Percentiles rank a stretch among this genome's conserved stretches.
Evolutionary conservation across 164 flowering plant species (phyloP).

Genomic region (Amborella trichopoda): DNA sequence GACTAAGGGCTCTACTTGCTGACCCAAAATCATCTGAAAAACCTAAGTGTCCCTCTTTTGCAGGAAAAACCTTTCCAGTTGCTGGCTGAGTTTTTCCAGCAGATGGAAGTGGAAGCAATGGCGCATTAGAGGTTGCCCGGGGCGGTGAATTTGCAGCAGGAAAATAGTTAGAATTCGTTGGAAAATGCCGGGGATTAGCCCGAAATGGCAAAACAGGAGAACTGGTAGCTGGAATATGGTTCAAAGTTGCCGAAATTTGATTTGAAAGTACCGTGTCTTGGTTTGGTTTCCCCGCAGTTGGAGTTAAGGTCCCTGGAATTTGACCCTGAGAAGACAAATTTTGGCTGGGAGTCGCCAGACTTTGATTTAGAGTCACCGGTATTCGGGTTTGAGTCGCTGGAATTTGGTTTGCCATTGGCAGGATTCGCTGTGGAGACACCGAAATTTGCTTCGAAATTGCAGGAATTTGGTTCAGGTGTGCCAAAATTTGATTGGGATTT

Average conservation of each 20-base stretch:
- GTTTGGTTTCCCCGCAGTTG: slow-evolving; percentile 9
- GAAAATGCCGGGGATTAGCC: not conserved
- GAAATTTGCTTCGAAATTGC: not conserved
- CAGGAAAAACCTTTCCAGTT: slow-evolving; percentile 11
- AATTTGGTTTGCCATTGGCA: not conserved
- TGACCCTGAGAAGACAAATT: not conserved
- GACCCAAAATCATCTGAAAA: slow-evolving; percentile 6
- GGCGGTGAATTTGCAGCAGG: not conserved
- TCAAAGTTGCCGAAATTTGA: slow-evolving; percentile 5
- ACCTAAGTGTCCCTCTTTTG: slow-evolving; percentile 15
- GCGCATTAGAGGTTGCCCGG: slow-evolving; percentile 3
- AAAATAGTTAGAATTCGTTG: not conserved
- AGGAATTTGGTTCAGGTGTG: slow-evolving; percentile 7
- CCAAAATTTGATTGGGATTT: not conserved
- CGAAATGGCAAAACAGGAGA: slow-evolving; percentile 1
- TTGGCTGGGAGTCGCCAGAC: not conserved
- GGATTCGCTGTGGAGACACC: slow-evolving; percentile 2
- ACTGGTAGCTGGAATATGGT: slow-evolving; percentile 6
- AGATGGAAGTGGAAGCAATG: slow-evolving; percentile 9
- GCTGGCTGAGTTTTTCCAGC: slow-evolving; percentile 3
- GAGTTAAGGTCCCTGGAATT: slow-evolving; percentile 2
- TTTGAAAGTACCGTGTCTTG: too few species aligned
- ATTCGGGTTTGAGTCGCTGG: not conserved
- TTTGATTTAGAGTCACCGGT: not conserved
- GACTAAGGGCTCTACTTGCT: not conserved